phyloP scores from a whole-genome alignment of 78 protist genomes.

The Dictyostelium discoideum region dicty_2.7 NC_007090.3:3814501-3815000 shows the following conservation, averaged over 20 bases:
- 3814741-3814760: too few species aligned
- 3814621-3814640: background rate
- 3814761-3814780: background rate
- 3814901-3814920: too few species aligned
- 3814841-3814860: background rate
- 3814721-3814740: background rate
- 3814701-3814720: background rate
- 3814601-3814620: background rate
- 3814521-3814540: background rate
- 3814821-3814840: background rate
- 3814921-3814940: background rate
- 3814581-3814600: background rate
- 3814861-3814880: background rate
- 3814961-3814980: slow-evolving; percentile 25
- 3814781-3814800: background rate
- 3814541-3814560: background rate
- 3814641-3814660: background rate
- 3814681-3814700: background rate
- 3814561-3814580: background rate
- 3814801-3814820: background rate
- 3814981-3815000: slow-evolving; percentile 51
- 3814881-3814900: background rate
- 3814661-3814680: background rate
- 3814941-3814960: background rate
- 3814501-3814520: background rate